Evolutionary conservation across 1,284 basidiomycete genomes (phyloP), one percentile per base, ranked within the genome.

Genomic region (Trametes versicolor): DNA sequence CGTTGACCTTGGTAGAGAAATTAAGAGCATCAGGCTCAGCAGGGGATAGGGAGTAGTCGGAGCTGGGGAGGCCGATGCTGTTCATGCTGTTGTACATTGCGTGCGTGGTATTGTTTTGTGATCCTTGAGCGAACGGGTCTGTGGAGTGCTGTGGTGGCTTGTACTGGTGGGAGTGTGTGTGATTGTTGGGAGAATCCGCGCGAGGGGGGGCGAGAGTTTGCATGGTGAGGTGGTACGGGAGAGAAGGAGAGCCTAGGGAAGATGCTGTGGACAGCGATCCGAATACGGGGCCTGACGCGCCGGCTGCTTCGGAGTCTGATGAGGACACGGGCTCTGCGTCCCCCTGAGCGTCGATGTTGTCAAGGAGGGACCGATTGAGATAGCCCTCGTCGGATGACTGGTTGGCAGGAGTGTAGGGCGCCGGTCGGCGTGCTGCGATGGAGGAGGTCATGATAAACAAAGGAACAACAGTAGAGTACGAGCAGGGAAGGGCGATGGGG

Each of bases 311-410:
- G 32, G 85, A 82, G 77, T 89, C 82, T 6, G 83, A 80, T 41
- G 80, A 82, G 29, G 79, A 82, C 49, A 82, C 75, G 60, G 89
- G 89, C 75, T 93, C 92, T 58, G 90, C 85, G 85, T 93, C 91
- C 61, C 88, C 89, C 77, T 91, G 88, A 63, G 88, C 89, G 84
- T 94, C 87, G 73, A 94, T 84, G 45, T 87, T 90, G 76, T 91
- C 92, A 70, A 94, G 80, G 64, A 94, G 84, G 61, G 91, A 93
- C 75, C 88, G 88, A 80, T 93, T 93, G 76, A 94, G 92, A 72
- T 88, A 88, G 78, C 90, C 91, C 85, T 93, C 91, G 87, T 91
- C 92, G 64, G 82, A 77, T 72, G 80, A 79, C 68, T 78, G 79
- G 29, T 32, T 32, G 75, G 75, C 73, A 69, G 69, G 73, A 70